phyloP scores from a whole-genome alignment of 345 rosid species.

The Barbarea vulgaris region DNA sequence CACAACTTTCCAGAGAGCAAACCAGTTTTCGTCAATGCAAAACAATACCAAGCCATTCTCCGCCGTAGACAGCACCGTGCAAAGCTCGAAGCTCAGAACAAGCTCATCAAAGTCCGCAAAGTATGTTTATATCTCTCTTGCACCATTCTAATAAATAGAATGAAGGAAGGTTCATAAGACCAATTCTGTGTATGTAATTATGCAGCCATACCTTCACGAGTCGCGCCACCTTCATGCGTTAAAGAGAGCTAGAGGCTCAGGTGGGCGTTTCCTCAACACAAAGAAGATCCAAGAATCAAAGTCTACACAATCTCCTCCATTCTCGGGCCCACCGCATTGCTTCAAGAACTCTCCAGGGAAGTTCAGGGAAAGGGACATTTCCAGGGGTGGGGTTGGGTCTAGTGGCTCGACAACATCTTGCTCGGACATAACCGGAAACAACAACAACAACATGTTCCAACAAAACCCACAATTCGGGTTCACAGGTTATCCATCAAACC shows the following conservation, averaged over 20 bases:
- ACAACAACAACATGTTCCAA: slow-evolving; percentile 11
- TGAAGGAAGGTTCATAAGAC: background rate
- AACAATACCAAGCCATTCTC: slow-evolving; percentile 72
- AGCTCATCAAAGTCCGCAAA: slow-evolving; percentile 60
- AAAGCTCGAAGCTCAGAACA: slow-evolving; percentile 72
- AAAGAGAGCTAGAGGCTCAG: slow-evolving; percentile 70
- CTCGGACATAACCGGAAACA: slow-evolving; percentile 35
- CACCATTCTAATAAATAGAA: background rate
- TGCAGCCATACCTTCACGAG: slow-evolving; percentile 81
- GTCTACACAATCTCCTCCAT: slow-evolving; percentile 29
- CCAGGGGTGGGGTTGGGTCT: slow-evolving; percentile 38
- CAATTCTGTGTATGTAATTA: background rate
- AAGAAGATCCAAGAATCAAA: slow-evolving; percentile 52
- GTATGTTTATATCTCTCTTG: slow-evolving; percentile 39
- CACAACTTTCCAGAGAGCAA: slow-evolving; percentile 48
- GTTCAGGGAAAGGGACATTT: slow-evolving; percentile 21
- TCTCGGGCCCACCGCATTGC: slow-evolving; percentile 1
- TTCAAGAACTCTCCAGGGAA: slow-evolving; percentile 22
- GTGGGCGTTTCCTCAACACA: slow-evolving; percentile 71
- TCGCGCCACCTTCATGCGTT: slow-evolving; percentile 76
- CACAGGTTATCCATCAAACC: slow-evolving; percentile 29
- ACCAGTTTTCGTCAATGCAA: slow-evolving; percentile 69
- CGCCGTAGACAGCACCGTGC: slow-evolving; percentile 71
- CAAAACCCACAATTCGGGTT: slow-evolving; percentile 8
- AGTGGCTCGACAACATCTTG: slow-evolving; percentile 44